Evolutionary conservation across 2,329 filamentous ascomycete species (phyloP).

Genomic region (Xylariaceae sp.): DNA sequence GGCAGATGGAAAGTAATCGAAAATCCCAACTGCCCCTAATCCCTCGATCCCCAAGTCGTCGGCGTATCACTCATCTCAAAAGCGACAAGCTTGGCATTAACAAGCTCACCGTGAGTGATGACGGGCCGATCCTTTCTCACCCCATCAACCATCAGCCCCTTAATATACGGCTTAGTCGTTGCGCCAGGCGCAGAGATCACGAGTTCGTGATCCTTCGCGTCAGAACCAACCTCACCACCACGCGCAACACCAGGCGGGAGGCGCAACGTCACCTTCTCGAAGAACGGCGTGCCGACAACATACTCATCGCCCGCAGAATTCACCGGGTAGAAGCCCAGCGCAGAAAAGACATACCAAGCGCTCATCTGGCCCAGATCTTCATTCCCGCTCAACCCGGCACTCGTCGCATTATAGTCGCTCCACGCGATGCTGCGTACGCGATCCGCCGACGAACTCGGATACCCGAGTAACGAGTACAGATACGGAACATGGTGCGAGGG

Average conservation of each 20-base stretch:
- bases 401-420: conserved; percentile 42
- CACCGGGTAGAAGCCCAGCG: conserved; percentile 43
- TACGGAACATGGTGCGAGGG: conserved; percentile 45
- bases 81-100: conserved; percentile 35
- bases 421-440: conserved; percentile 36
- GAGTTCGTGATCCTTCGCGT: conserved; percentile 27
- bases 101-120: conserved; percentile 38
- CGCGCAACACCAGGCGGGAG: conserved; percentile 32
- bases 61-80: conserved; percentile 42
- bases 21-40: neutral
- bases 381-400: conserved; percentile 42
- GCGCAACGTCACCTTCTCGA: conserved; percentile 39
- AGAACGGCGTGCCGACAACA: conserved; percentile 42
- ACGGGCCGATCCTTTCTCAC: conserved; percentile 31
- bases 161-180: conserved; percentile 37
- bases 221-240: conserved; percentile 20
- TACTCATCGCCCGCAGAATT: conserved; percentile 43
- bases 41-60: conserved; percentile 23
- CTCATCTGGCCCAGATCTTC: conserved; percentile 48
- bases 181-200: conserved; percentile 40
- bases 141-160: conserved; percentile 38
- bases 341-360: conserved; percentile 45
- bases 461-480: conserved; percentile 40
- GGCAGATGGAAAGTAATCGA: neutral
- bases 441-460: conserved; percentile 36